phyloP scores from a whole-genome alignment of 257 asterid genomes.

The Solanum dulcamara region DNA sequence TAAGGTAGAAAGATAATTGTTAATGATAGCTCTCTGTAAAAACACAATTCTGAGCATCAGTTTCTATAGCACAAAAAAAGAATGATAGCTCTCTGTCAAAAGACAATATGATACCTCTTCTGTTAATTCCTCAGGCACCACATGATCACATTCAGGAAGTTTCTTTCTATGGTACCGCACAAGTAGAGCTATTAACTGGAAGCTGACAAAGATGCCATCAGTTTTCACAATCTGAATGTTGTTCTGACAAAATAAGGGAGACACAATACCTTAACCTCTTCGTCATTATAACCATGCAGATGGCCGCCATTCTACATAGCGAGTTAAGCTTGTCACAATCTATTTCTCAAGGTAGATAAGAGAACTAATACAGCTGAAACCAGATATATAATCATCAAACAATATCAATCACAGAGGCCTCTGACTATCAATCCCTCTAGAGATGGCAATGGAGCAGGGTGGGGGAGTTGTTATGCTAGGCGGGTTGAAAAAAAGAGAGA shows the following conservation, averaged over 20 bases:
- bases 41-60: background rate
- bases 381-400: background rate
- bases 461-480: background rate
- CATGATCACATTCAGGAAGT: conserved; percentile 30
- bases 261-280: conserved; percentile 52
- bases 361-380: background rate
- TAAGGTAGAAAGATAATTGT: conserved; percentile 3
- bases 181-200: conserved; percentile 68
- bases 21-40: background rate
- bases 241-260: background rate
- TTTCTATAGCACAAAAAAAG: background rate
- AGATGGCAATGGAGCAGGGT: background rate
- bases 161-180: conserved; percentile 69
- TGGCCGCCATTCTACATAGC: conserved; percentile 50
- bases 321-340: conserved; percentile 9
- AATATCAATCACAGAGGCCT: background rate
- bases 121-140: conserved; percentile 28
- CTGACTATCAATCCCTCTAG: background rate
- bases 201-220: conserved; percentile 9
- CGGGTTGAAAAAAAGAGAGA: background rate
- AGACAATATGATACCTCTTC: conserved; percentile 25
- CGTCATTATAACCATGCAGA: conserved; percentile 45
- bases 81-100: background rate
- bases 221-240: background rate
- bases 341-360: conserved; percentile 4